Base-by-base conservation (phyloP, 2,329 filamentous ascomycete genomes). In the Aureobasidium sp. region DNA sequence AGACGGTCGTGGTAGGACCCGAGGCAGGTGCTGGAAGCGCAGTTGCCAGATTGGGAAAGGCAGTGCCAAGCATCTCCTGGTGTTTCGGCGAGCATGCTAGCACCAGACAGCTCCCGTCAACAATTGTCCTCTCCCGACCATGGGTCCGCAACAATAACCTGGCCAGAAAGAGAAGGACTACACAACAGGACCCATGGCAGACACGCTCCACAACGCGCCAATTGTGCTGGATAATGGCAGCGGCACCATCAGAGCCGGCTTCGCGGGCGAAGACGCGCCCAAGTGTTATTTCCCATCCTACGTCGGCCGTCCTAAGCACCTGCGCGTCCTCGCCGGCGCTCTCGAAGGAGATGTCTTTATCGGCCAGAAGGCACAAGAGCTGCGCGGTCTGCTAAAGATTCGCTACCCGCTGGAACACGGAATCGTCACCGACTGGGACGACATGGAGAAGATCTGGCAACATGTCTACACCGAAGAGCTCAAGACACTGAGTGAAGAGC, bases 391-490 rank as follows among this genome's bases (percentile, higher is more conserved):
- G 65, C 82, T 99, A 69, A 99, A 97, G 83, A 97, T 99, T 70
- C 84, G 87, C 67, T 97, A 97, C 74, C 94, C 94, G 48, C 80
- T 99, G 61, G 94, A 97, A 78, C 94, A 99, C 75, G 94, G 94
- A 69, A 95, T 99, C 70, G 94, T 99, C 66, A 99, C 94, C 68
- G 91, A 99, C 76, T 99, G 94, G 94, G 94, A 97, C 73, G 94
- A 99, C 73, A 99, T 99, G 94, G 94, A 99, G 81, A 87, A 91
- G 79, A 99, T 99, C 77, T 99, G 94, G 94, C 90, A 95, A 71
- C 94, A 96, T 72, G 91, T 99, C 59, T 99, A 97, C 75, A 90
- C 90, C 63, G 93, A 97, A 72, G 94, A 95, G 66, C 76, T 99
- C 70, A 97, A 97, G 81, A 96, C 93, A 55, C 82, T 97, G 73